Evolutionary conservation across 2,329 filamentous ascomycete species (phyloP), one percentile per base, ranked within the genome.

Genomic region (Fusarium graminum): DNA sequence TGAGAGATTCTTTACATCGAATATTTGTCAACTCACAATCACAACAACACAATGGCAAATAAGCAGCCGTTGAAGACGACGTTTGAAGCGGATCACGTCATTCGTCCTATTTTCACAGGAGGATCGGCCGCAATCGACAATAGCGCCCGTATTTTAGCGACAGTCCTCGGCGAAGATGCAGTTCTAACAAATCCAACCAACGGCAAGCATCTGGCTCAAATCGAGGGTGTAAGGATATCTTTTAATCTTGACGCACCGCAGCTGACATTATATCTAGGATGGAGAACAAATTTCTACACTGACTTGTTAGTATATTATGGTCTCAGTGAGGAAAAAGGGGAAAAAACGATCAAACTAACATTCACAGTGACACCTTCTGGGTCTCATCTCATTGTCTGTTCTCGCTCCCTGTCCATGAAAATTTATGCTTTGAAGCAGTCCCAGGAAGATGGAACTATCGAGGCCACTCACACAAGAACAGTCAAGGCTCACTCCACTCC

Each of bases 61-160:
- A 88, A 87, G 77, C 80, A 87, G 60, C 82, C 86, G 17, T 82
- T 87, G 71, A 96, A 93, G 83, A 97, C 93, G 58, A 97, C 94
- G 5, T 99, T 97, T 78, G 92, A 96, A 74, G 87, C 91, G 59
- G 86, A 86, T 68, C 88, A 91, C 74, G 92, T 93, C 45, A 91
- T 99, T 55, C 92, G 93, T 72, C 95, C 95, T 19, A 94, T 98
- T 47, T 97, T 95, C 76, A 97, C 94, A 3, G 95, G 95, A 53
- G 95, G 95, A 41, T 90, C 92, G 68, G 89, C 97, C 59, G 89
- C 92, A 29, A 86, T 98, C 63, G 93, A 94, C 82, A 87, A 89
- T 77, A 88, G 88, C 79, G 93, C 93, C 50, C 87, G 88, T 72
- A 87, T 98, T 65, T 85, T 99, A 53, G 94, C 93, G 41, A 93